These are phyloP conservation scores for Hymenoscyphus albidus DNA, from an alignment of 2,329 filamentous ascomycete genomes.

Conservation along the genomic window DNA sequence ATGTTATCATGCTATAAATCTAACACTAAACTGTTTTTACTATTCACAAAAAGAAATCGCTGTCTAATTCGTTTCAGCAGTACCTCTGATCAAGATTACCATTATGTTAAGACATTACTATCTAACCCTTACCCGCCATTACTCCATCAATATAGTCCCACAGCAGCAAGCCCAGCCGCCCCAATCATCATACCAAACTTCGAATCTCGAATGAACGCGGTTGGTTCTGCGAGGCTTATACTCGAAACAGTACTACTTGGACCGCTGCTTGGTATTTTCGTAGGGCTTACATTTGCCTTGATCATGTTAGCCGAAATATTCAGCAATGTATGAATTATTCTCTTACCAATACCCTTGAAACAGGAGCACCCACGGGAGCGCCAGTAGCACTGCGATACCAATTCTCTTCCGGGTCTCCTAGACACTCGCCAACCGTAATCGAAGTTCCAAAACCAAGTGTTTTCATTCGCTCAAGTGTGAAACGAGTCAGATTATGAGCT, in stretches of 20 bases:
- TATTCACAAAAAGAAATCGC: no score
- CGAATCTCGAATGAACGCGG: background rate
- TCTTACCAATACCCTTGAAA: background rate
- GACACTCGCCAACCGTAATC: constrained; percentile 43
- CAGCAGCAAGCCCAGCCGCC: background rate
- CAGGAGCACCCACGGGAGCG: background rate
- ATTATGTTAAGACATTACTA: no score
- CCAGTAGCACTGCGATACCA: constrained; percentile 37
- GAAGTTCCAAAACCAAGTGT: constrained; percentile 32
- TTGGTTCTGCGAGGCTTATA: background rate
- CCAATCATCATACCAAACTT: background rate
- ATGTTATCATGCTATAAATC: no score
- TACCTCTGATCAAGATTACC: no score
- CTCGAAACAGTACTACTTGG: background rate
- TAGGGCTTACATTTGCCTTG: background rate
- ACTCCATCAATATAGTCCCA: background rate
- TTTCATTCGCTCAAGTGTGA: constrained; percentile 32
- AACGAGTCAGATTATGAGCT: constrained; percentile 30
- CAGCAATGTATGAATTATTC: background rate
- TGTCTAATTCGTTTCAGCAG: no score
- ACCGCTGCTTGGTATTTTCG: background rate
- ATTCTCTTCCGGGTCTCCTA: constrained; percentile 39
- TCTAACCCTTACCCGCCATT: background rate
- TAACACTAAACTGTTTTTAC: no score
- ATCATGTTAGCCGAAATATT: background rate